Base-by-base conservation (phyloP, 73 alveolate species). In the Paramecium sonneborni region DNA sequence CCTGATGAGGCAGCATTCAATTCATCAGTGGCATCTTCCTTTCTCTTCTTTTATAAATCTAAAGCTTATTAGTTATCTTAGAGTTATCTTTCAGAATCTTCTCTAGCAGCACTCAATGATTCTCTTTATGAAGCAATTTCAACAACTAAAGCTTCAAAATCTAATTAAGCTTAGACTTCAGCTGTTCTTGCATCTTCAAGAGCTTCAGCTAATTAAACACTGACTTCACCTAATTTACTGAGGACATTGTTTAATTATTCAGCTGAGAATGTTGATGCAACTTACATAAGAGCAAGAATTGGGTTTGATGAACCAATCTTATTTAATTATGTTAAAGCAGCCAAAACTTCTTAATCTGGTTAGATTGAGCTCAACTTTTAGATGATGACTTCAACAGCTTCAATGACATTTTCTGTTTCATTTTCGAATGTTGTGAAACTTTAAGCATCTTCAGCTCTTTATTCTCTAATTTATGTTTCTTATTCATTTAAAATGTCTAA, bases 1-100 rank as follows among this genome's bases (percentile, higher is more conserved):
- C 92, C 92, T 85, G 92, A 85, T 85, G 92, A 85, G 68, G 92
- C 92, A 37, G 92, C 85, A 41, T 85, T 20, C 14, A 85, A 38
- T 55, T 85, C 92, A 57, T 85, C 92, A 30, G 92, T 85, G 86
- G 92, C 92, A 56, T 85, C 92, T 85, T 85, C 92, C 92, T 85
- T 85, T 85, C 92, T 85, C 92, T 85, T 85, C 92, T 85, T 85
- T 85, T 85, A 85, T 85, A 85, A 85, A 70, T 85, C 92, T 14
- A 85, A 38, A 52, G 92, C 92, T 85, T 85, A 85, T 85, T 85
- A 55, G 92, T 85, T 85, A 57, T 85, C 92, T 48, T 11, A 14
- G 69, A 85, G 88, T 85, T 85, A 85, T 85, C 92, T 85, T 85
- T 85, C 88, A 56, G 92, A 48, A 20, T 85, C 92, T 85, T 85